Conservation (phyloP, 768 basidiomycete genomes). For the Amanita pseudoporphyria region DNA sequence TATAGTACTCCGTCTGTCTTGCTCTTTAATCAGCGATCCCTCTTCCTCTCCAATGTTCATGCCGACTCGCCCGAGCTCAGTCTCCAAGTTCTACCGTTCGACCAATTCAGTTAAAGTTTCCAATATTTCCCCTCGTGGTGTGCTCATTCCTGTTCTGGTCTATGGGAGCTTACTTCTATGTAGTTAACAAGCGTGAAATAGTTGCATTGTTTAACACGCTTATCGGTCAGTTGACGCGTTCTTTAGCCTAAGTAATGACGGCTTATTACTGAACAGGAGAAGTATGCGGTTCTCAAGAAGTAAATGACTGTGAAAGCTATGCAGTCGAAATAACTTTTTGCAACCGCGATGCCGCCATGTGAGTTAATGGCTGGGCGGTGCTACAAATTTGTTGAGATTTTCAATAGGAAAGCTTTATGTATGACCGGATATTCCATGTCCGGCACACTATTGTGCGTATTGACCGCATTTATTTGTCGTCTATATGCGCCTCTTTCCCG, state of each 20-base stretch:
- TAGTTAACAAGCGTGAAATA: conserved; percentile 29
- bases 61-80: conserved; percentile 3
- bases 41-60: conserved; percentile 6
- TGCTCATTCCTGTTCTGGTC: background rate
- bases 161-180: background rate
- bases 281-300: conserved; percentile 35
- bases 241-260: background rate
- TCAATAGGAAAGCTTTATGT: conserved; percentile 50
- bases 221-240: conserved; percentile 31
- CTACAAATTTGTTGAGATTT: conserved; percentile 3
- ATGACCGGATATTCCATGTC: conserved; percentile 55
- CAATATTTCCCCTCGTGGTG: conserved; percentile 34
- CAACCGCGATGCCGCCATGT: conserved; percentile 46
- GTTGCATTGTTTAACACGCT: conserved; percentile 46
- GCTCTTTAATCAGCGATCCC: conserved; percentile 11
- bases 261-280: conserved; percentile 30
- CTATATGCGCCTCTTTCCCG: conserved; percentile 12
- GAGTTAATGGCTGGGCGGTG: conserved; percentile 12
- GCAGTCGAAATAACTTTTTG: conserved; percentile 45
- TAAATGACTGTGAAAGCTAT: conserved; percentile 26
- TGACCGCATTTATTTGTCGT: conserved; percentile 1
- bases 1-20: conserved; percentile 14
- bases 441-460: conserved; percentile 45
- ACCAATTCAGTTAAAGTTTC: conserved; percentile 40
- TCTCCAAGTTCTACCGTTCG: conserved; percentile 26